Percentiles rank a stretch among this genome's conserved stretches.
Conservation (phyloP, 306 rosid species). For the Cicer pinnatifidum region DNA sequence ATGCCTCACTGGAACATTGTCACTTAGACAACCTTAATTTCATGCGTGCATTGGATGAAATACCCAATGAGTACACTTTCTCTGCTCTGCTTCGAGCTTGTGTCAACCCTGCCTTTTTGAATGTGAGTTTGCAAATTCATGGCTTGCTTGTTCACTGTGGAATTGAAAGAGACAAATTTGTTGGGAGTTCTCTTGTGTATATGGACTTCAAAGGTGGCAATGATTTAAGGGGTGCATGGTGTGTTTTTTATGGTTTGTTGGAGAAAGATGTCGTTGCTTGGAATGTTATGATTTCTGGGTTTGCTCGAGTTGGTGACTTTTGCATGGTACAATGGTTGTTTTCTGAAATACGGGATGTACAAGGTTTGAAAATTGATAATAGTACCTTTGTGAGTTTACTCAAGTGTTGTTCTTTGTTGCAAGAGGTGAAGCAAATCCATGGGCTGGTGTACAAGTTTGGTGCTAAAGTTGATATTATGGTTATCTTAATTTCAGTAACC, state of each 20-base stretch:
- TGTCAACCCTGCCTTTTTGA: conserved; percentile 38
- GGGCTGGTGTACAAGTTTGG: conserved; percentile 53
- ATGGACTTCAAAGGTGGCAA: conserved; percentile 52
- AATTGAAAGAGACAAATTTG: conserved; percentile 52
- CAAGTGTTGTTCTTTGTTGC: conserved; percentile 51
- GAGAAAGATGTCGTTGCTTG: conserved; percentile 57
- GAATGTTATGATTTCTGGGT: conserved; percentile 65
- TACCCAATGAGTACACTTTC: conserved; percentile 58
- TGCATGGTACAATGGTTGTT: conserved; percentile 50
- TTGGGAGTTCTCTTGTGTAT: conserved; percentile 55
- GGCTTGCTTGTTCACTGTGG: conserved; percentile 50
- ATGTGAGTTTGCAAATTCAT: conserved; percentile 58
- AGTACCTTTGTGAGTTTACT: conserved; percentile 51
- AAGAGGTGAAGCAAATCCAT: conserved; percentile 54
- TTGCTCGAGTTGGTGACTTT: conserved; percentile 55
- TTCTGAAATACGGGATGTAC: conserved; percentile 50
- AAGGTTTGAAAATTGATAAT: conserved; percentile 51
- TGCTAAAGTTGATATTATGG: conserved; percentile 51
- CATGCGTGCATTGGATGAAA: conserved; percentile 55
- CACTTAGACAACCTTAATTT: conserved; percentile 61
- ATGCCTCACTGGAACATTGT: conserved; percentile 59
- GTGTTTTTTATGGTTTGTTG: conserved; percentile 48
- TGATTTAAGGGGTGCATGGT: conserved; percentile 38
- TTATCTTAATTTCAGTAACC: neutral
- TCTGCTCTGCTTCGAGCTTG: conserved; percentile 54